phyloP scores from a whole-genome alignment of 2,329 filamentous ascomycete species.

The Verticillium nonalfalfae region DNA sequence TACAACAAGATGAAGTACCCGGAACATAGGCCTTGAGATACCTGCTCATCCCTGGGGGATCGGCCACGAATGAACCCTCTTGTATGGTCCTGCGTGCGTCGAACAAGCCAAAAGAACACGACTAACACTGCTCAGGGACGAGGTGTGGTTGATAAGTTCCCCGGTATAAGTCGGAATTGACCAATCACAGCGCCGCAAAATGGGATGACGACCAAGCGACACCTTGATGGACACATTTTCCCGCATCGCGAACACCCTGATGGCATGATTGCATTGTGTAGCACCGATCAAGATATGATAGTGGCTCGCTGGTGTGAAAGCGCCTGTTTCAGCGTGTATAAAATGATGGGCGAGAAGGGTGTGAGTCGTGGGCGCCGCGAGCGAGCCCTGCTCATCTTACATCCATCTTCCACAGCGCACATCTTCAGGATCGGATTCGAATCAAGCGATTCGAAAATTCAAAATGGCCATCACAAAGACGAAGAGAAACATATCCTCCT shows the following conservation, averaged over 20 bases:
- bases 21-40: background rate
- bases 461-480: background rate
- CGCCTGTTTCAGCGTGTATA: background rate
- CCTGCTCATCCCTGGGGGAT: background rate
- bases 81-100: background rate
- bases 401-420: background rate
- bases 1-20: background rate
- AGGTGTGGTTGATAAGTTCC: background rate
- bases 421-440: background rate
- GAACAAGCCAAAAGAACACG: background rate
- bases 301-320: background rate
- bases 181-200: background rate
- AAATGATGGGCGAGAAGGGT: background rate
- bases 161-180: background rate
- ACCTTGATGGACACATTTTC: background rate
- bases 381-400: background rate
- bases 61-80: background rate
- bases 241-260: constrained; percentile 6
- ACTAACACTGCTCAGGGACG: background rate
- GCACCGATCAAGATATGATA: background rate
- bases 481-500: constrained; percentile 5
- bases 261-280: background rate
- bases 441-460: no score
- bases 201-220: background rate
- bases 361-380: background rate